Evolutionary conservation across 2,329 filamentous ascomycete species (phyloP).

Genomic region (Colletotrichum phormii): DNA sequence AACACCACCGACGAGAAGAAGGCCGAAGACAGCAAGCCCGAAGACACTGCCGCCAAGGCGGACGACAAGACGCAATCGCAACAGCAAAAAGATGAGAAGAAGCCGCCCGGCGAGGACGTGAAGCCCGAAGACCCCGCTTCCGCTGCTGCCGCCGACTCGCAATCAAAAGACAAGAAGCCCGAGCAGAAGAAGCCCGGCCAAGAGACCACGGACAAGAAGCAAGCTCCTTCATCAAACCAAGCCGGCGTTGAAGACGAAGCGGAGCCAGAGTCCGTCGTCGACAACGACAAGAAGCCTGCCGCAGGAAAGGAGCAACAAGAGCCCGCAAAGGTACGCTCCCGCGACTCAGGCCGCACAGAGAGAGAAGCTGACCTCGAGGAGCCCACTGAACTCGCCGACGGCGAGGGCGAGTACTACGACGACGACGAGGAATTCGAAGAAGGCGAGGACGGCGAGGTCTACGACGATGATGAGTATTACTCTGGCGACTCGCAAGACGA

Average conservation of each 20-base stretch:
- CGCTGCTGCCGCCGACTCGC: not conserved
- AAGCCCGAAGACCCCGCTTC: not conserved
- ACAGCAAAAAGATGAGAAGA: constrained; percentile 10
- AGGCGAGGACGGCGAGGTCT: constrained; percentile 29
- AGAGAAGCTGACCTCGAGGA: constrained; percentile 23
- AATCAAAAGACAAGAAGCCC: constrained; percentile 36
- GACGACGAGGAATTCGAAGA: constrained; percentile 34
- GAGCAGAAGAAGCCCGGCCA: constrained; percentile 36
- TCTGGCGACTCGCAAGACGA: constrained; percentile 35
- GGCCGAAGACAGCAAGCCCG: not conserved
- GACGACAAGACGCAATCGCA: constrained; percentile 13
- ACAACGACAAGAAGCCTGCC: constrained; percentile 19
- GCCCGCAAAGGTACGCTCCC: constrained; percentile 19
- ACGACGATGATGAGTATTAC: constrained; percentile 37
- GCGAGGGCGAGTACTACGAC: constrained; percentile 34
- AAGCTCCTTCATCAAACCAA: constrained; percentile 29
- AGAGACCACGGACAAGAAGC: constrained; percentile 40
- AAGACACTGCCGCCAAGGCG: not conserved
- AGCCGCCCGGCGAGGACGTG: constrained; percentile 18
- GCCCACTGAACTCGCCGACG: constrained; percentile 16
- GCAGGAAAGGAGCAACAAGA: constrained; percentile 35
- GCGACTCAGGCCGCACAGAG: constrained; percentile 19
- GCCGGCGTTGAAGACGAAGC: constrained; percentile 39
- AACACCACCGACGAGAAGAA: constrained; percentile 16
- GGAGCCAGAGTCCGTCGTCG: constrained; percentile 29